Conservation (phyloP, 2,329 filamentous ascomycete genomes). For the Hyphodiscus sp. region DNA sequence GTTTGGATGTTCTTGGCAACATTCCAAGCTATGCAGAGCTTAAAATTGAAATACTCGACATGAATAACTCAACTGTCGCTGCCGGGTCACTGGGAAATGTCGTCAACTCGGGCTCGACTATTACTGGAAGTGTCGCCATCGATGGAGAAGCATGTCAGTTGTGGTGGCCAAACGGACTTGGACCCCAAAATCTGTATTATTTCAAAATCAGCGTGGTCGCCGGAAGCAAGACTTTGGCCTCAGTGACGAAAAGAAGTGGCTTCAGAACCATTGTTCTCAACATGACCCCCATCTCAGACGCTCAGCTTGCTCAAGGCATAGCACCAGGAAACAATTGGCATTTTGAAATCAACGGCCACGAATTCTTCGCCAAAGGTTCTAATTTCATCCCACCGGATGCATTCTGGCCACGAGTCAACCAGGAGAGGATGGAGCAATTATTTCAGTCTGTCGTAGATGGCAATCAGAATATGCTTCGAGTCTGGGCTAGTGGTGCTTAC, state of each 20-base stretch:
- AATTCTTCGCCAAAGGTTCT: conserved; percentile 58
- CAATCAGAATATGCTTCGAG: conserved; percentile 59
- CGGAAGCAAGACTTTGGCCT: conserved; percentile 33
- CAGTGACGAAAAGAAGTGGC: conserved; percentile 47
- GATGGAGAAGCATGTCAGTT: conserved; percentile 40
- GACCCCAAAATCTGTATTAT: conserved; percentile 51
- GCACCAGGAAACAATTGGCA: conserved; percentile 55
- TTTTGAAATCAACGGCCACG: conserved; percentile 58
- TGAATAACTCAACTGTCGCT: conserved; percentile 34
- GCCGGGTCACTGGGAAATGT: conserved; percentile 35
- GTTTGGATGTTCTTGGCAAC: conserved; percentile 48
- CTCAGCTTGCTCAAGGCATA: conserved; percentile 47
- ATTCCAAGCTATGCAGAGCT: conserved; percentile 39
- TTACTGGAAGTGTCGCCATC: conserved; percentile 43
- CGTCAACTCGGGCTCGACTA: conserved; percentile 34
- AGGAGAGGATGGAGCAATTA: conserved; percentile 42
- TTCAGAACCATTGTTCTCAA: conserved; percentile 59
- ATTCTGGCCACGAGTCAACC: conserved; percentile 56
- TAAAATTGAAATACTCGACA: conserved; percentile 40
- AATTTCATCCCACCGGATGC: conserved; percentile 58
- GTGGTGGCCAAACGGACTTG: conserved; percentile 56
- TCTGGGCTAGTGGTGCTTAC: conserved; percentile 56
- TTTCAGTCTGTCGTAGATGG: conserved; percentile 49
- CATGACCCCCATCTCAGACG: conserved; percentile 44
- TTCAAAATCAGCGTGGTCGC: conserved; percentile 42